Conservation (phyloP, 202 grass and related monocot genomes). For the Saccharum hybrid region DNA sequence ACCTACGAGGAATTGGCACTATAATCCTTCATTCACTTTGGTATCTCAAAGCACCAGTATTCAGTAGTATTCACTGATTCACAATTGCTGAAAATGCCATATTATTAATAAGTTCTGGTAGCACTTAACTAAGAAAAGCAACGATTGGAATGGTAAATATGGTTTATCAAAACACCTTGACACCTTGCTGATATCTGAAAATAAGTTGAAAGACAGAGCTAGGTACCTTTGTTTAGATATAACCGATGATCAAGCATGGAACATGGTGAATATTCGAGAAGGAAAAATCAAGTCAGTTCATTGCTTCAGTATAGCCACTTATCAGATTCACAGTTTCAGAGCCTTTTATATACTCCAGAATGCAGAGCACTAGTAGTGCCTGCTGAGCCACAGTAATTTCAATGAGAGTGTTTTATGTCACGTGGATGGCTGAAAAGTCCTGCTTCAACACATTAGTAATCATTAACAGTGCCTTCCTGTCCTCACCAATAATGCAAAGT, state of each 20-base stretch:
- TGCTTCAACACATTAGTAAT: constrained; percentile 45
- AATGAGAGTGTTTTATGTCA: constrained; percentile 70
- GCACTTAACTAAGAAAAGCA: neutral
- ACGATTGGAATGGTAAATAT: neutral
- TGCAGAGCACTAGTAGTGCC: constrained; percentile 52
- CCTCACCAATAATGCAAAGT: constrained; percentile 48
- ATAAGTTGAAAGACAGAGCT: neutral
- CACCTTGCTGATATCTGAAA: neutral
- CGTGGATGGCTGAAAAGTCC: constrained; percentile 49
- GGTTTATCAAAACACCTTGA: neutral
- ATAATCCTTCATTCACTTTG: neutral
- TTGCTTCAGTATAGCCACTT: neutral
- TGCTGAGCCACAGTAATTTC: constrained; percentile 55
- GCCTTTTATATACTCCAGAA: constrained; percentile 60
- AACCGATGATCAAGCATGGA: neutral
- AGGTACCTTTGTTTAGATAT: neutral
- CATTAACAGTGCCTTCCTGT: constrained; percentile 57
- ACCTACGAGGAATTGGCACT: neutral
- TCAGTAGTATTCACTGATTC: neutral
- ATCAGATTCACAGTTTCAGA: neutral
- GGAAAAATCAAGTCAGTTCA: neutral
- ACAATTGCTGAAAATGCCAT: neutral
- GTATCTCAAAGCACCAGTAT: neutral
- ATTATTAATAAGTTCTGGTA: neutral
- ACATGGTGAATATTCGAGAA: neutral